A percentile compares a stretch with the other conserved stretches of the same genome.
Conservation (phyloP, 176 grass and related monocot genomes). For the Carex parvula region DNA sequence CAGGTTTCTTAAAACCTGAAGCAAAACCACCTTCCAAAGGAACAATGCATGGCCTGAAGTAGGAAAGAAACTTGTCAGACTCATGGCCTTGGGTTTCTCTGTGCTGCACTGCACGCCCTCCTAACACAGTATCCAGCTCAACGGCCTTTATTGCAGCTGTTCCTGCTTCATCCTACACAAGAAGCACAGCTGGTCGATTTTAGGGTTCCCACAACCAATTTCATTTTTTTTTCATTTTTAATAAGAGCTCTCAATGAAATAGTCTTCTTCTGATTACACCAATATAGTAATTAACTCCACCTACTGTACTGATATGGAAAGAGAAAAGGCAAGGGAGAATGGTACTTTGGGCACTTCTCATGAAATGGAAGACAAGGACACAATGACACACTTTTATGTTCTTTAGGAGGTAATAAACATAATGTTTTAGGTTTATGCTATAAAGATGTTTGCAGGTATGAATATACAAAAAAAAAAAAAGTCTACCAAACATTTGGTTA, state of each 20-base stretch:
- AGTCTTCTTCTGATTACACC: background rate
- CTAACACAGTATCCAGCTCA: constrained; percentile 89
- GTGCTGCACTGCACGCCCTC: constrained; percentile 92
- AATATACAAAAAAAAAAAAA: background rate
- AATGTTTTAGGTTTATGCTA: background rate
- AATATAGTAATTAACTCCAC: background rate
- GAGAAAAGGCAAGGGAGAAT: background rate
- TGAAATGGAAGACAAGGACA: background rate
- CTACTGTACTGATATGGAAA: background rate
- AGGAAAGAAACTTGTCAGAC: constrained; percentile 95
- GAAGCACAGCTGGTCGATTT: background rate
- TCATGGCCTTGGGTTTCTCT: constrained; percentile 88
- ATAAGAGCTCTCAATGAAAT: background rate
- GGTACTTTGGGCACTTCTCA: background rate
- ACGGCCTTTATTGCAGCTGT: constrained; percentile 92
- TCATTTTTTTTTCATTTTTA: background rate
- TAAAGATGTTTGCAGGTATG: constrained; percentile 1
- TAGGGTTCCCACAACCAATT: background rate
- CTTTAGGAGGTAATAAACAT: background rate
- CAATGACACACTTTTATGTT: constrained; percentile 8
- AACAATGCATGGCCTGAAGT: constrained; percentile 98
- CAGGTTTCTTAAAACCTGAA: constrained; percentile 82
- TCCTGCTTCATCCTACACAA: constrained; percentile 85
- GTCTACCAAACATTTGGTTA: background rate
- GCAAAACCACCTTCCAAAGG: constrained; percentile 95